Percentiles rank a stretch among this genome's conserved stretches.
phyloP scores from a whole-genome alignment of 1,139 yeast genomes.

The Debaryomyces sp. region DNA sequence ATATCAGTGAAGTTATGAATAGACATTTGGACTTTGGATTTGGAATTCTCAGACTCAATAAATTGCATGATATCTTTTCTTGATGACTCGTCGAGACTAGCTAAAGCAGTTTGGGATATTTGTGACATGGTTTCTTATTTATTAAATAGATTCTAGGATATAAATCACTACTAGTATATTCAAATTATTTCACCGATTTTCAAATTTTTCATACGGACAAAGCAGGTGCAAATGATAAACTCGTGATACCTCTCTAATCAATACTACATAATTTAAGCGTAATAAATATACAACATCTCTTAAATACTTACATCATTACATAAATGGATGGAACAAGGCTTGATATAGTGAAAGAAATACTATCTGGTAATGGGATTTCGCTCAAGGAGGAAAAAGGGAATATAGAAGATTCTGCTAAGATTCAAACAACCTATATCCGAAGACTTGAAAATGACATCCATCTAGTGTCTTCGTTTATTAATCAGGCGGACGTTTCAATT shows the following conservation, averaged over 20 bases:
- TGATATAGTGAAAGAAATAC: constrained; percentile 8
- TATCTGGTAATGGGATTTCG: background rate
- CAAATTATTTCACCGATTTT: background rate
- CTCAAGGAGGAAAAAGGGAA: background rate
- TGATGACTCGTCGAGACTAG: constrained; percentile 67
- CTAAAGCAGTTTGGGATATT: constrained; percentile 60
- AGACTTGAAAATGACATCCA: constrained; percentile 32
- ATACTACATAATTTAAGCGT: background rate
- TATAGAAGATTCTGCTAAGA: constrained; percentile 13
- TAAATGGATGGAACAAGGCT: constrained; percentile 8
- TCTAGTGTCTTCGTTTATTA: constrained; percentile 25
- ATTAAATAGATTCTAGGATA: background rate
- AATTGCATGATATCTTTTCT: constrained; percentile 76
- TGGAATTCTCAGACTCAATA: constrained; percentile 81
- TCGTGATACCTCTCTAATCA: constrained; percentile 3
- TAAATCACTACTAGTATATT: background rate
- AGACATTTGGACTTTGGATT: constrained; percentile 84
- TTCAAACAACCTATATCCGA: constrained; percentile 23
- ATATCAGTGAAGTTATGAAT: constrained; percentile 85
- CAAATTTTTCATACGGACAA: constrained; percentile 6
- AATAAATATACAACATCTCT: background rate
- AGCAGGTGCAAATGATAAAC: background rate
- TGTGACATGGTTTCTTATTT: constrained; percentile 48
- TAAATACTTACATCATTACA: background rate
- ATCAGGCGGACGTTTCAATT: constrained; percentile 35